Evolutionary conservation across 176 grass and related monocot species (phyloP).

Genomic region (Avena sativa): DNA sequence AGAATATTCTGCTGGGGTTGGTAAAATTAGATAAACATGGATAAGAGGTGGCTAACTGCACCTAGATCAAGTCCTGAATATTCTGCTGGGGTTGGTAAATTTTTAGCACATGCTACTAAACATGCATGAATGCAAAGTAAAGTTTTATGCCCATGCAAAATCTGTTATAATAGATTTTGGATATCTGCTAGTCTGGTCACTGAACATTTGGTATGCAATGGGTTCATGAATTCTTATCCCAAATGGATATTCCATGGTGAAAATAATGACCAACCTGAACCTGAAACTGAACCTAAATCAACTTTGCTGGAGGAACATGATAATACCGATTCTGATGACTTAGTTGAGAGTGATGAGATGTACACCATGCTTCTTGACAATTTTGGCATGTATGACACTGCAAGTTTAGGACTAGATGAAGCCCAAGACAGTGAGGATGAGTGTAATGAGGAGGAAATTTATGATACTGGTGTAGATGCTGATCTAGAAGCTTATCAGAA

Average conservation of each 20-base stretch:
- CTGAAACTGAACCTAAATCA: too few species aligned
- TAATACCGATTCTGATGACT: too few species aligned
- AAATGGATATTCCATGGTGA: background rate
- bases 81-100: too few species aligned
- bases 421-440: background rate
- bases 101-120: too few species aligned
- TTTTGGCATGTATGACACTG: background rate
- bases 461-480: background rate
- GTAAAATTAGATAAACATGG: too few species aligned
- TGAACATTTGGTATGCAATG: background rate
- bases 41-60: too few species aligned
- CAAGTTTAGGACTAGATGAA: background rate
- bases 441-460: too few species aligned
- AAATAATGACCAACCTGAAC: background rate
- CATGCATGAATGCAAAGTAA: background rate
- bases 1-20: too few species aligned
- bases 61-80: too few species aligned
- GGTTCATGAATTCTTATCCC: background rate
- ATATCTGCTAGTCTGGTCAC: background rate
- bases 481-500: background rate
- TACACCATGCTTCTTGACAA: background rate
- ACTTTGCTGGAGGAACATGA: too few species aligned
- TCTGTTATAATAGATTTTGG: too few species aligned
- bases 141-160: too few species aligned
- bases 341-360: background rate